phyloP scores from a whole-genome alignment of 169 alveolate genomes.

The Plasmodium relictum region DNA sequence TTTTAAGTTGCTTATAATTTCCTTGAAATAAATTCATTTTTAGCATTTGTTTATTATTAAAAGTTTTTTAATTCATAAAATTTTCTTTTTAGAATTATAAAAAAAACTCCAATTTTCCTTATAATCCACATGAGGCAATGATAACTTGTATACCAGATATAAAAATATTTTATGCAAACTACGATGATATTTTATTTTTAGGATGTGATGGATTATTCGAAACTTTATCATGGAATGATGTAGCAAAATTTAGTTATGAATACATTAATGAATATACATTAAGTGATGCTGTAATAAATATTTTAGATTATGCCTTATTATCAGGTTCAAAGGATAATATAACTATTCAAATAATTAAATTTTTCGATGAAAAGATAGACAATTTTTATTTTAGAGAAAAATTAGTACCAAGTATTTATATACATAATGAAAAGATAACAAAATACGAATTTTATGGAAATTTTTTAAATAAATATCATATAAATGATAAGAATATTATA shows the following conservation, averaged over 20 bases:
- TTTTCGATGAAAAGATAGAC: constrained; percentile 41
- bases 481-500: constrained; percentile 61
- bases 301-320: constrained; percentile 61
- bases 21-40: not conserved
- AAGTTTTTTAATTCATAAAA: not conserved
- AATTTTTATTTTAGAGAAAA: constrained; percentile 63
- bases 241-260: constrained; percentile 68
- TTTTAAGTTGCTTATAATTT: not conserved
- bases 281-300: constrained; percentile 73
- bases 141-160: constrained; percentile 70
- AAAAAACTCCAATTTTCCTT: constrained; percentile 21
- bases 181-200: constrained; percentile 43
- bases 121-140: constrained; percentile 66
- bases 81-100: constrained; percentile 43
- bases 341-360: constrained; percentile 68
- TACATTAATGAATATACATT: constrained; percentile 47
- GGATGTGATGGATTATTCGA: constrained; percentile 77
- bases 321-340: constrained; percentile 74
- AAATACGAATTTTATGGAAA: constrained; percentile 71
- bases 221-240: constrained; percentile 73
- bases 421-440: constrained; percentile 48
- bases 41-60: not conserved
- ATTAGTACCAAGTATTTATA: constrained; percentile 50
- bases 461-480: constrained; percentile 60
- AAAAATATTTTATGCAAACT: constrained; percentile 66